Evolutionary conservation across 768 basidiomycete genomes (phyloP).

Genomic region (Russula vinacea): DNA sequence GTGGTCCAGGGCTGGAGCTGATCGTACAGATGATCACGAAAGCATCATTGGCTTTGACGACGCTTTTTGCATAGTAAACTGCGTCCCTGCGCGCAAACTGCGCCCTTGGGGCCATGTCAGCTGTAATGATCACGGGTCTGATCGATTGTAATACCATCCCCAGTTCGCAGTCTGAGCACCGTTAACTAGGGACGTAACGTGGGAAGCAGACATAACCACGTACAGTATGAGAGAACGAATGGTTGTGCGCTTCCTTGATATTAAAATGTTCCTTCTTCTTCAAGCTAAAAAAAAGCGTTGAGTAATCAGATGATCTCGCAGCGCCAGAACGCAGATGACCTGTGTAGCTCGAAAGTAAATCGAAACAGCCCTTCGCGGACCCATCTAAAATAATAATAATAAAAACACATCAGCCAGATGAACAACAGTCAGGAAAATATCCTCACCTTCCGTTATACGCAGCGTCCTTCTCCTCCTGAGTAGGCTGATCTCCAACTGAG

Average conservation of each 20-base stretch:
- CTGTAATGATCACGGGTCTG: constrained; percentile 1
- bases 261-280: constrained; percentile 55
- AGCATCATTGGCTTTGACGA: constrained; percentile 57
- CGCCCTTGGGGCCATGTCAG: constrained; percentile 49
- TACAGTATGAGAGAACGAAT: constrained; percentile 72
- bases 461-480: constrained; percentile 67
- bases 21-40: constrained; percentile 79
- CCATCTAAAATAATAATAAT: constrained; percentile 57
- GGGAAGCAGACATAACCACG: constrained; percentile 24
- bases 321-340: constrained; percentile 40
- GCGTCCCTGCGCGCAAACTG: constrained; percentile 75
- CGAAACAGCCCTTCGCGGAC: constrained; percentile 80
- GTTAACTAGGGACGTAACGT: background rate
- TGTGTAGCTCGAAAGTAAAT: constrained; percentile 79
- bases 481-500: constrained; percentile 52
- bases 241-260: constrained; percentile 76
- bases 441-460: constrained; percentile 57
- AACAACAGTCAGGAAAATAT: background rate
- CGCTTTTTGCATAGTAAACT: constrained; percentile 56
- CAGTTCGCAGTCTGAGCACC: constrained; percentile 68
- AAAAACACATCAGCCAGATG: background rate
- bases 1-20: constrained; percentile 58
- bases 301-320: constrained; percentile 5
- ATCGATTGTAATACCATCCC: constrained; percentile 60
- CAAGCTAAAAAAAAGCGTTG: constrained; percentile 31